Evolutionary conservation across 139 green algal genomes (phyloP), one percentile per base, ranked within the genome.

Genomic region (Spirogloea muscicola): DNA sequence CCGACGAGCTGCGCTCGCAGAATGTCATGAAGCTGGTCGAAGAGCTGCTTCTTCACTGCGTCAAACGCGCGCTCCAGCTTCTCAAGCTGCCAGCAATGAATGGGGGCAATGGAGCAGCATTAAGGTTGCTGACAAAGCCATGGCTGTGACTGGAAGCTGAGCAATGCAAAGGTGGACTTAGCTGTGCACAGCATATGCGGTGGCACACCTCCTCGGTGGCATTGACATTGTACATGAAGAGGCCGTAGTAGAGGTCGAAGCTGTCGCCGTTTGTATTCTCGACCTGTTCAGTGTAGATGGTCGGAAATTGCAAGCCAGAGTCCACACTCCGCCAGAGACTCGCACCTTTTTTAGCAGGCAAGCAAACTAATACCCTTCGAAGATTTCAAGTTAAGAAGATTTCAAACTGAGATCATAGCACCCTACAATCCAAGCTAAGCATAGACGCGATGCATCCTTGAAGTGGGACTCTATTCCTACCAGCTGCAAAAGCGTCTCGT

Each of bases 221-320:
- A 42, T 86, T 88, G 31, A 88, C 84, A 76, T 98, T 98, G 89
- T 98, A 98, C 89, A 99, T 92, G 84, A 99, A 99, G 13, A 99
- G 90, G 34, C 94, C 94, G 80, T 99, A 99, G 89, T 99, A 99
- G 3, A 99, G 89, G 49, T 99, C 94, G 74, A 99, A 99, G 2
- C 90, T 96, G 85, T 99, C 94, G 58, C 96, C 88, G 34, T 76
- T 82, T 31, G 94, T 99, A 85, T 98, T 97, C 61, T 96, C 86
- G n/a, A 98, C 75, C 75, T 81, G 74, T 43, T n/a, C n/a, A n/a
- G n/a, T n/a, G 16, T 52, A 16, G 13, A 52, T 52, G n/a, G n/a
- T n/a, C n/a, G n/a, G n/a, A n/a, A n/a, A n/a, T n/a, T n/a, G n/a
- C n/a, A n/a, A n/a, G n/a, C n/a, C n/a, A n/a, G n/a, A n/a, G n/a